phyloP scores from a whole-genome alignment of 495 filamentous ascomycete species.

The Lophiostoma macrostomum region DNA sequence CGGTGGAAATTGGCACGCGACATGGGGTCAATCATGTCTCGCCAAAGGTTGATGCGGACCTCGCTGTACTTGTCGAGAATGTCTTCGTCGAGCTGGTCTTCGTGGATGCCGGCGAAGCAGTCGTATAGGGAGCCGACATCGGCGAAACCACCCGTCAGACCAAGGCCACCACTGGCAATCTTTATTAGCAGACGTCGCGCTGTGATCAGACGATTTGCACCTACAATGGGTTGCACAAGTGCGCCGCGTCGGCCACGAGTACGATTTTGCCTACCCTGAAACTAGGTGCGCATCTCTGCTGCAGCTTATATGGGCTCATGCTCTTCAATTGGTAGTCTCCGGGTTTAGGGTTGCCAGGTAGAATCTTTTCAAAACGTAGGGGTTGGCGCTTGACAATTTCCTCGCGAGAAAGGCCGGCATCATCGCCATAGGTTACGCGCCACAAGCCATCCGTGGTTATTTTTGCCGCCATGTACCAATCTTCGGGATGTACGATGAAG shows the following conservation, averaged over 20 bases:
- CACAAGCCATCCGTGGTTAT: conserved; percentile 58
- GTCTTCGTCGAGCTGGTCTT: conserved; percentile 52
- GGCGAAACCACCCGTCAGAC: conserved; percentile 60
- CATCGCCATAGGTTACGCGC: conserved; percentile 60
- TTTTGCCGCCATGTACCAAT: conserved; percentile 61
- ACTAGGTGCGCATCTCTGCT: conserved; percentile 56
- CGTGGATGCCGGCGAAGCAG: conserved; percentile 54
- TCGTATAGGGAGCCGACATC: conserved; percentile 60
- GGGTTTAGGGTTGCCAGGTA: conserved; percentile 59
- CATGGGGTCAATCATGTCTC: conserved; percentile 54
- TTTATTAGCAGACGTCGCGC: neutral
- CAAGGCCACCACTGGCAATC: conserved; percentile 53
- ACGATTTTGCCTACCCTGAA: conserved; percentile 57
- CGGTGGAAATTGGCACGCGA: conserved; percentile 49
- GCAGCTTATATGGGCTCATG: conserved; percentile 58
- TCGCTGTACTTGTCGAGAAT: conserved; percentile 59
- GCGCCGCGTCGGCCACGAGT: conserved; percentile 60
- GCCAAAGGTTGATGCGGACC: conserved; percentile 55
- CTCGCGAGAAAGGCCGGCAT: conserved; percentile 49
- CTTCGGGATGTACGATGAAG: conserved; percentile 57
- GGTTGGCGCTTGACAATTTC: conserved; percentile 55
- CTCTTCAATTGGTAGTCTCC: conserved; percentile 54
- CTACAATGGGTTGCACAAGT: conserved; percentile 55
- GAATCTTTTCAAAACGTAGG: conserved; percentile 51
- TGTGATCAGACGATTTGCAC: neutral